Base-by-base conservation (phyloP, 345 rosid genomes). In the Ceriops zippeliana region DNA sequence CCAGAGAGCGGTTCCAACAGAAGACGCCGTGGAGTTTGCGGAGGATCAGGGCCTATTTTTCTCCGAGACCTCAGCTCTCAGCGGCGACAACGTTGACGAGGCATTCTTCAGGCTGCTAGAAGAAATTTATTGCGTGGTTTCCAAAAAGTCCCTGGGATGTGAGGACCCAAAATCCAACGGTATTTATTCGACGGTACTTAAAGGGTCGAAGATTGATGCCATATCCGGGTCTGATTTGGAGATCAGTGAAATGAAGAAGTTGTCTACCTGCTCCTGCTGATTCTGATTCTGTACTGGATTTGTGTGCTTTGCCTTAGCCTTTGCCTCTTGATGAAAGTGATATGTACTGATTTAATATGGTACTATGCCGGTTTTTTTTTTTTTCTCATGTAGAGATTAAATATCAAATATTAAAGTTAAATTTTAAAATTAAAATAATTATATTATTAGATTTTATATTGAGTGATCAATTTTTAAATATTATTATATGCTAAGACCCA, bases 61-160 rank as follows among this genome's bases (percentile, higher is more conserved):
- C 86, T 87, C 90, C 1, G 97, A 91, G 80, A 83, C 93, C 5
- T 91, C 97, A 5, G 97, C 97, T 7, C 76, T 86, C 11, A 91
- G 73, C 47, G 97, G 96, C 6, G 93, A 85, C 64, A 89, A 89
- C 59, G 91, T 91, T 31, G 96, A 91, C 68, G 72, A 52, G 8
- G 96, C 97, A 2, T 91, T 91, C 69, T 78, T 85, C 72, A 84
- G 79, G 73, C 21, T 91, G 56, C 83, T 91, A 1, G 86, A 89
- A 49, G 90, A 89, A 67, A 85, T 89, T 38, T 75, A 86, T 30
- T 76, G 82, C 4, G 83, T 76, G 13, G 71, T 89, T 5, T 78
- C 82, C 5, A 87, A 77, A 66, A 91, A 85, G 78, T 52, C 73
- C 5, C n/a, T 89, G 75, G 87, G 80, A 31, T 53, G 77, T 38